Percentiles rank a stretch among this genome's conserved stretches.
Conservation (phyloP, 2,329 filamentous ascomycete genomes). For the Aschersonia sp. region DNA sequence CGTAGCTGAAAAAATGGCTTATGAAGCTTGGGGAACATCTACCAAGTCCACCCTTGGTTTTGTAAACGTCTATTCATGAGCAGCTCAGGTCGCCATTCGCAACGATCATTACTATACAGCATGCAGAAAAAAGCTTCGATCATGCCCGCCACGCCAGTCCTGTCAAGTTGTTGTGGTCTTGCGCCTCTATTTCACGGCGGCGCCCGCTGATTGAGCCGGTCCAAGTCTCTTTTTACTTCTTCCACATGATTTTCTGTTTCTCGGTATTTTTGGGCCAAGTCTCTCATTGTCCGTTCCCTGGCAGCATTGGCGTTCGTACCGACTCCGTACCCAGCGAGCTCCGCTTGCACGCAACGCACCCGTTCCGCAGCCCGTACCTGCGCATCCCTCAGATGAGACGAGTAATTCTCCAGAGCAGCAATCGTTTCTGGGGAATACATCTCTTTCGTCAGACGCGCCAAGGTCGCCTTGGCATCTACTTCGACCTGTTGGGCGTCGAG, state of each 20-base stretch:
- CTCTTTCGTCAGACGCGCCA: constrained; percentile 19
- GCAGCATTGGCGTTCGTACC: constrained; percentile 16
- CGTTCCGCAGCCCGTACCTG: constrained; percentile 28
- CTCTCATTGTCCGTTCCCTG: constrained; percentile 35
- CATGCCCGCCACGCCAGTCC: no score
- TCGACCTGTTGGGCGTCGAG: constrained; percentile 28
- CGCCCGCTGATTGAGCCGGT: constrained; percentile 12
- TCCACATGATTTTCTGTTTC: constrained; percentile 34
- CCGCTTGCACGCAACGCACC: constrained; percentile 22
- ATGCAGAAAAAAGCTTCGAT: no score
- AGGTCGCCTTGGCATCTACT: constrained; percentile 19
- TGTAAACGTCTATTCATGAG: no score
- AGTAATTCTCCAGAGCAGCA: constrained; percentile 30
- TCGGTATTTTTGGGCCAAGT: constrained; percentile 35
- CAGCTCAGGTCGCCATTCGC: no score
- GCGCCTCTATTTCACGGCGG: no score
- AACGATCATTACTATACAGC: no score
- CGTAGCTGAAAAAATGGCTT: no score
- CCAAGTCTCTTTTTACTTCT: constrained; percentile 33
- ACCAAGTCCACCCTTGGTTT: no score
- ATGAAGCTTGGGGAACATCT: no score
- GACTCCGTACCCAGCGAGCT: constrained; percentile 36
- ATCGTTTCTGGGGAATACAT: constrained; percentile 30
- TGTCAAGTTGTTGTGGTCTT: no score
- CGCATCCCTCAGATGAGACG: constrained; percentile 32